phyloP scores from a whole-genome alignment of 768 basidiomycete species.

The Leccinum truebloodii region DNA sequence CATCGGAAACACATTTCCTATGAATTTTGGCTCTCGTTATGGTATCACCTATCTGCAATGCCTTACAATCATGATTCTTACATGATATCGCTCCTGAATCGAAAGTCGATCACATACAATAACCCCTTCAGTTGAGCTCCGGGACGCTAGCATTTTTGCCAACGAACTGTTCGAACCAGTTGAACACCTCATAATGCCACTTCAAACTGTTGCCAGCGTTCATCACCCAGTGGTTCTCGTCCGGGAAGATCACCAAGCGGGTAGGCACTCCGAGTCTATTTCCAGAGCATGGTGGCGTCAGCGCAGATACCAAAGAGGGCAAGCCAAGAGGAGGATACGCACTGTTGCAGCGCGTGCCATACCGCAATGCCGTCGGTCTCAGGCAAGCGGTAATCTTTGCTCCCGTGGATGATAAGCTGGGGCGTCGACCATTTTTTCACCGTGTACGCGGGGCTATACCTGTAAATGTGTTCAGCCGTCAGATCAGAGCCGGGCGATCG shows the following conservation, averaged over 20 bases:
- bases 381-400: constrained; percentile 85
- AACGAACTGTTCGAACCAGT: constrained; percentile 79
- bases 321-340: constrained; percentile 31
- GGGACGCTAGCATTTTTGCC: constrained; percentile 32
- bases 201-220: constrained; percentile 84
- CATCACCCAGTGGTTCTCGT: constrained; percentile 93
- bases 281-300: background rate
- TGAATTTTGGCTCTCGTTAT: constrained; percentile 1
- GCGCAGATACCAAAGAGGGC: background rate
- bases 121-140: constrained; percentile 14
- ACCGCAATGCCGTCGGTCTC: constrained; percentile 83
- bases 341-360: constrained; percentile 87
- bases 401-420: constrained; percentile 80
- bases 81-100: background rate
- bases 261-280: constrained; percentile 68
- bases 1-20: constrained; percentile 12
- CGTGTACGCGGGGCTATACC: constrained; percentile 79
- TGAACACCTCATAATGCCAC: constrained; percentile 95
- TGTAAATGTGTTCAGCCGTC: constrained; percentile 21
- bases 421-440: constrained; percentile 87
- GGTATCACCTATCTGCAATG: constrained; percentile 8
- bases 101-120: background rate
- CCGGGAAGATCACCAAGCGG: constrained; percentile 80
- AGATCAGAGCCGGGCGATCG: background rate
- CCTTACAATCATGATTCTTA: constrained; percentile 1